Base-by-base conservation (phyloP, 768 basidiomycete species). In the Tephrocybe sp. region DNA sequence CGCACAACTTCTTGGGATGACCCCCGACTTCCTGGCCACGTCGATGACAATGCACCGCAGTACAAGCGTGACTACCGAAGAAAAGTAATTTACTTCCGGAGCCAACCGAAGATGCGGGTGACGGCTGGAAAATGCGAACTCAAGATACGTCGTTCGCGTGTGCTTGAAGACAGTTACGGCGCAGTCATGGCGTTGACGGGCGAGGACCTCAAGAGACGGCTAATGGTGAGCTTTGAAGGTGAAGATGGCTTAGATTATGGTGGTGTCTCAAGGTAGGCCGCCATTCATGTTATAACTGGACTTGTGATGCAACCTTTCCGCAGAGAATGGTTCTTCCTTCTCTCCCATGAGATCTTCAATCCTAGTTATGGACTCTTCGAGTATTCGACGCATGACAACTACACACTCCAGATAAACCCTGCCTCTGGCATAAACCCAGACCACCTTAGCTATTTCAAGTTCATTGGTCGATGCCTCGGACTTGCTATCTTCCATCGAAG, bases 1-100 rank as follows among this genome's bases (percentile, higher is more conserved):
- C 78, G 87, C 45, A 91, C 91, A 15, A 94, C 93, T 13, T 82
- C 89, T 5, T 94, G 92, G 93, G 93, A 94, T 62, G 93, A 95
- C 64, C 93, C 92, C 16, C 81, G 93, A 43, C 66, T 94, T 45
- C 92, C 93, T 0, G 84, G 82, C 1, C 80, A 84, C 53, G 72
- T 93, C 41, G 91, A 93, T 61, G 84, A 88, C 56, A 90, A 84
- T 67, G 91, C 91, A 3, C 93, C 92, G n/a, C 91, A 94, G 68
- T 94, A 94, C 69, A 94, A 94, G 69, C 85, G 91, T 54, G 92
- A 95, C 69, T 95, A 94, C 65, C 74, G 92, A 55, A 76, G 91
- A 49, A 95, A 94, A 68, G 82, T 94, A 37, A 85, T 94, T 42
- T 94, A 94, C 72, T 94, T 95, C 79, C 79, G 92, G 52, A 86